A percentile compares a stretch with the other conserved stretches of the same genome.
phyloP scores from a whole-genome alignment of 805 yeast genomes.

The Candida ficus region DNA sequence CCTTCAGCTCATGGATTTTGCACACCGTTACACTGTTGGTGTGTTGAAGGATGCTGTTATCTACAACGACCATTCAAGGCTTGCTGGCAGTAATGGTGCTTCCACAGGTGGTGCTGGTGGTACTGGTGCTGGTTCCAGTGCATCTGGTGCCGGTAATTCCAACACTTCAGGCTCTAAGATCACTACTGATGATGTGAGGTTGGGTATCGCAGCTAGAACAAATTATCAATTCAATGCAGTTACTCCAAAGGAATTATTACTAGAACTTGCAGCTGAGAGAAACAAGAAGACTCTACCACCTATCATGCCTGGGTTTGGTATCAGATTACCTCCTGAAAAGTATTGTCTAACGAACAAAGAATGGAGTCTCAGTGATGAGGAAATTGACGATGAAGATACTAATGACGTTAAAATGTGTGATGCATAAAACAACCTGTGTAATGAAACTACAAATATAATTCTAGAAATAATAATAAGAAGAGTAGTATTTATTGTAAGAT shows the following conservation, averaged over 20 bases:
- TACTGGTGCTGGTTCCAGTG: conserved; percentile 36
- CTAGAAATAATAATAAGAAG: too few relatives aligned
- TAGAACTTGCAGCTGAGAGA: conserved; percentile 89
- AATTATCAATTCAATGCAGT: conserved; percentile 94
- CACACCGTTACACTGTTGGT: conserved; percentile 80
- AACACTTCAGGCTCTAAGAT: conserved; percentile 42
- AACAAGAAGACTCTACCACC: conserved; percentile 88
- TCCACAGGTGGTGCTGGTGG: not conserved
- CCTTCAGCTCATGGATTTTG: conserved; percentile 93
- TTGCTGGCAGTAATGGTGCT: too few relatives aligned
- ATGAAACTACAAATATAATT: too few relatives aligned
- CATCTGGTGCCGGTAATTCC: conserved; percentile 24
- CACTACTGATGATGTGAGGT: conserved; percentile 83
- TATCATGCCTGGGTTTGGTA: conserved; percentile 86
- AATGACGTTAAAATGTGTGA: conserved; percentile 4
- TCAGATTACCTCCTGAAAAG: conserved; percentile 95
- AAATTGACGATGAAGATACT: conserved; percentile 7
- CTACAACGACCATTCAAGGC: conserved; percentile 68
- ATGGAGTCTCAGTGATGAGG: conserved; percentile 59
- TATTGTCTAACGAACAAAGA: conserved; percentile 85
- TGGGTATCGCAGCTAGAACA: conserved; percentile 92
- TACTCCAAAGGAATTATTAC: conserved; percentile 85
- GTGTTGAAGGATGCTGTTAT: conserved; percentile 85
- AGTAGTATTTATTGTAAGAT: not conserved
- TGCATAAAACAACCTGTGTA: too few relatives aligned